Evolutionary conservation across 345 rosid genomes (phyloP), one percentile per base, ranked within the genome.

Genomic region (Populus davidiana): DNA sequence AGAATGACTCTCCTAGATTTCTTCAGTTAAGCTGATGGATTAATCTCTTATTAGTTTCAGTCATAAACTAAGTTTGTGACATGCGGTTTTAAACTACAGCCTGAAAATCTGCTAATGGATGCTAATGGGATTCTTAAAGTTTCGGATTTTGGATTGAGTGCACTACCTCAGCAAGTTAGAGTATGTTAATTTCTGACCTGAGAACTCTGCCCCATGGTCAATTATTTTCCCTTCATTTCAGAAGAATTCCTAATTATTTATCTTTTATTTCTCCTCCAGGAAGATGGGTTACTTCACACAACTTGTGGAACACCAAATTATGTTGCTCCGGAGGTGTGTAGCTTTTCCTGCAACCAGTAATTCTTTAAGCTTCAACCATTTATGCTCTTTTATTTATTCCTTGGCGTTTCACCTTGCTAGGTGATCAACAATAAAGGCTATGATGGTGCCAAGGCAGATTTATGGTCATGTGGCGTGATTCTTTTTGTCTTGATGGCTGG

Each of bases 391-490:
- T 52, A 70, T 61, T 75, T 16, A 67, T 71, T 76, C 17, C 56
- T 79, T 64, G 36, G 61, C 13, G 67, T 77, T 44, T 71, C 67
- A 1, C 59, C 74, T 72, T 47, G 79, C 59, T 80, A 96, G 99
- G 99, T 96, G 74, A 91, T 94, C 81, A 91, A 93, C 77, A 91
- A 94, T 86, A 96, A 96, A 84, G 99, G 99, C 49, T 96, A 96
- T 65, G 93, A 96, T 88, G 99, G 97, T 79, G 97, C 97, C 3
- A 92, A 89, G 88, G 99, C 99, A 64, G 99, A 96, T 83, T 82
- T 94, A 50, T 96, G 99, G 99, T 96, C 99, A 18, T 96, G 99
- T 50, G 99, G 99, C 74, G 99, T 96, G 76, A 96, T 96, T 81
- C 98, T 96, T 62, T 96, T 83, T 83, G 98, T 96, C 78, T 80